Evolutionary conservation across 176 grass and related monocot genomes (phyloP), one percentile per base, ranked within the genome.

Genomic region (Neostapfia colusana): DNA sequence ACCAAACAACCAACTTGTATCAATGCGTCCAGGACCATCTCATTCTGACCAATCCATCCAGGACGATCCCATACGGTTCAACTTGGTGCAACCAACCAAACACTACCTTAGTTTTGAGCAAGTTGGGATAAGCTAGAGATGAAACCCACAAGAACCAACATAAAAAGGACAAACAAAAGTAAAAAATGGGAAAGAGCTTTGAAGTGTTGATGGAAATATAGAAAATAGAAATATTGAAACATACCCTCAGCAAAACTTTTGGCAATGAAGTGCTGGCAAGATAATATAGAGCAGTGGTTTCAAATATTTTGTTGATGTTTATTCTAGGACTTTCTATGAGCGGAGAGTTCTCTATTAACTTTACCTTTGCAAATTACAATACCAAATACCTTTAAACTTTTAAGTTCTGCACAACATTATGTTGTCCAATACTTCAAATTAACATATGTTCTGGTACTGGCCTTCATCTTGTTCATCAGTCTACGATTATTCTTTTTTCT

Each of bases 371-470:
- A n/a, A 21, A 37, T 64, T 27, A 12, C 7, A 68, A 74, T 63
- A 36, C 55, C 42, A 10, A 24, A 16, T 39, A 73, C 53, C n/a
- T 73, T 79, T 73, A 62, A 44, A 45, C 20, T 56, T 37, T 38
- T 18, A 70, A 70, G 53, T 81, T 81, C 72, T 45, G 35, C 60
- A 70, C 27, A 80, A 36, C 5, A 80, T 23, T 70, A n/a, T 49
- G 17, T 55, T 43, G 23, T 69, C 42, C 9, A 18, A 23, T 25
- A 16, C 78, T 79, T 45, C 4, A 20, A 79, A 35, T 73, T 63
- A 79, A 21, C 20, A 62, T 36, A n/a, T 63, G 46, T 51, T 67
- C 59, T 78, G 53, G 34, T 27, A 79, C 8, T 42, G 7, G 36
- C 14, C 35, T 53, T 67, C 68, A 18, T 43, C 4, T 53, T 68